These are phyloP conservation scores for Marasmius oreades DNA, from an alignment of 1,284 basidiomycete species.

Conservation along the genomic window DNA sequence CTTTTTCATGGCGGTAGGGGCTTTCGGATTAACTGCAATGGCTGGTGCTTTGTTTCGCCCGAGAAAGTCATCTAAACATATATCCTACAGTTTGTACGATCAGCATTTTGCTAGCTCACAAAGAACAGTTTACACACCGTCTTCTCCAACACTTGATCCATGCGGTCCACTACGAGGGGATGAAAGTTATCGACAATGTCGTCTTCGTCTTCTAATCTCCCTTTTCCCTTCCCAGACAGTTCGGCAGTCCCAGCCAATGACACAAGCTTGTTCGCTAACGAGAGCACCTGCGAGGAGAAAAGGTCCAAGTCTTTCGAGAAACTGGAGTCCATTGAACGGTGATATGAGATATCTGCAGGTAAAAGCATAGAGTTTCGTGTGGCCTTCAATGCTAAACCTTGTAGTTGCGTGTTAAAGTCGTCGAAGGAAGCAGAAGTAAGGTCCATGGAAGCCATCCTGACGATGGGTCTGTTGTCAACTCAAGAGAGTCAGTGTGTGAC, in stretches of 20 bases:
- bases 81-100: constrained; percentile 50
- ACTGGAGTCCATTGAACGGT: constrained; percentile 76
- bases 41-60: constrained; percentile 69
- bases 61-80: constrained; percentile 74
- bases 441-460: background rate
- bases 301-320: constrained; percentile 67
- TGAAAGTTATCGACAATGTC: constrained; percentile 83
- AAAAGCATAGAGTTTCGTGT: constrained; percentile 57
- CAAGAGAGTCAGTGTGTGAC: background rate
- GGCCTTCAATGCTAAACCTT: constrained; percentile 54
- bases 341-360: constrained; percentile 75
- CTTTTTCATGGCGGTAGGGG: constrained; percentile 23
- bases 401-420: constrained; percentile 46
- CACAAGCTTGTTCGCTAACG: constrained; percentile 64
- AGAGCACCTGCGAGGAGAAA: constrained; percentile 57
- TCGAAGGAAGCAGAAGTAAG: constrained; percentile 27
- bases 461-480: background rate
- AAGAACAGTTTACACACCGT: constrained; percentile 50
- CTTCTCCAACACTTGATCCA: constrained; percentile 84
- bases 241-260: constrained; percentile 44
- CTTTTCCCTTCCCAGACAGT: constrained; percentile 40
- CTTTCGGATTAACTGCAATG: constrained; percentile 48
- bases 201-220: constrained; percentile 64
- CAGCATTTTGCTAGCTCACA: background rate
- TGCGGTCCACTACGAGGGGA: constrained; percentile 71